These are phyloP conservation scores for Eucalyptus guilfoylei DNA, from an alignment of 345 rosid species.

Conservation along the genomic window DNA sequence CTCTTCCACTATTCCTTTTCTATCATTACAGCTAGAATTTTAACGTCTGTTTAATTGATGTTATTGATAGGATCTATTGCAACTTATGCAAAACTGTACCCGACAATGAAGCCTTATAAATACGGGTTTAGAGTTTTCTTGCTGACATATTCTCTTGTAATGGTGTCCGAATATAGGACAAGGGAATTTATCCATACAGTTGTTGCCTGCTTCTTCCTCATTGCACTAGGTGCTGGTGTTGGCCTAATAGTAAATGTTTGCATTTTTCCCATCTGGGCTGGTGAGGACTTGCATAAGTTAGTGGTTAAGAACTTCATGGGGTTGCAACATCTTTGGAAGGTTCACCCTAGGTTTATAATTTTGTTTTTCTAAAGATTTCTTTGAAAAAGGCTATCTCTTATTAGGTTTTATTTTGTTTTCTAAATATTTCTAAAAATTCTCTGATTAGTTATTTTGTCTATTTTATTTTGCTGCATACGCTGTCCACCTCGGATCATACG, in stretches of 20 bases:
- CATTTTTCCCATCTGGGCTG: constrained; percentile 97
- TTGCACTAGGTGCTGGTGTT: constrained; percentile 78
- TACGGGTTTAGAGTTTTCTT: constrained; percentile 87
- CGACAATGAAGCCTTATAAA: constrained; percentile 74
- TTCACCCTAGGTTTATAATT: neutral
- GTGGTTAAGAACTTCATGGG: constrained; percentile 75
- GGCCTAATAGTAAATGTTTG: constrained; percentile 57
- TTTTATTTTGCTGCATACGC: neutral
- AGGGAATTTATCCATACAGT: constrained; percentile 67
- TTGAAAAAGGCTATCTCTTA: too few relatives aligned
- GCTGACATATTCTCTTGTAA: constrained; percentile 67
- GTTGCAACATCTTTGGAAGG: constrained; percentile 84
- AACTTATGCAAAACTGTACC: constrained; percentile 66
- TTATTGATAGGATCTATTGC: constrained; percentile 50
- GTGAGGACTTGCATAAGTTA: constrained; percentile 82
- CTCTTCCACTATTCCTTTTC: neutral
- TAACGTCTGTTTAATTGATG: neutral
- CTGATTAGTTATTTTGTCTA: neutral
- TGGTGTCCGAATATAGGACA: constrained; percentile 74
- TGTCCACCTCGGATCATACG: constrained; percentile 64
- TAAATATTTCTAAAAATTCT: neutral
- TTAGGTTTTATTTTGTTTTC: neutral
- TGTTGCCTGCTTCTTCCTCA: constrained; percentile 61
- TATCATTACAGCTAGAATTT: neutral
- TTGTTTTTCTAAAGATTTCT: too few relatives aligned